phyloP scores from a whole-genome alignment of 768 basidiomycete species.

The Steccherinum ochraceum region DNA sequence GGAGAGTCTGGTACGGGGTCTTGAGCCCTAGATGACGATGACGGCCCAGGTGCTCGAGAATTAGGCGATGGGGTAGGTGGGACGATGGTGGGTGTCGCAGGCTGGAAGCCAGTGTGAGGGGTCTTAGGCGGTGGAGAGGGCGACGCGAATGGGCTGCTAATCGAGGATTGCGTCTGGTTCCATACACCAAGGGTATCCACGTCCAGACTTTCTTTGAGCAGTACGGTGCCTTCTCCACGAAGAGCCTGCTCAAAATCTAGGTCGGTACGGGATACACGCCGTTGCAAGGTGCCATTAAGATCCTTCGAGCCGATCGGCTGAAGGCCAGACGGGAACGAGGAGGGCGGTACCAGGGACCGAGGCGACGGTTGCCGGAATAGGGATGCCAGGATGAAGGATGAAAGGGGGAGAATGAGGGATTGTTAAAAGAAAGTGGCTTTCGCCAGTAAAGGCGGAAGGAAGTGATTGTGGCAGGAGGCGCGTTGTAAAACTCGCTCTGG shows the following conservation, averaged over 20 bases:
- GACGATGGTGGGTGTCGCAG: conserved; percentile 54
- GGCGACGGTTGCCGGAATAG: conserved; percentile 48
- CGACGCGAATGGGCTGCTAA: conserved; percentile 36
- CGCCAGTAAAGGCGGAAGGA: neutral
- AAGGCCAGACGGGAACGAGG: conserved; percentile 44
- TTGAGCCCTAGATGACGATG: conserved; percentile 30
- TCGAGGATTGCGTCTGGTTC: conserved; percentile 30
- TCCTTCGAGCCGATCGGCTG: conserved; percentile 54
- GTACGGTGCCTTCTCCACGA: conserved; percentile 57
- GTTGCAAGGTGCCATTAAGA: conserved; percentile 27
- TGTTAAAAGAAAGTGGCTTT: neutral
- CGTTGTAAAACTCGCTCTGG: neutral
- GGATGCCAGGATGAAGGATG: conserved; percentile 51
- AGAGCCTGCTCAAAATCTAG: conserved; percentile 80
- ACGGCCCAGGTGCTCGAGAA: conserved; percentile 23
- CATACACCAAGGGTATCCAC: conserved; percentile 59
- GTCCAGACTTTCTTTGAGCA: conserved; percentile 67
- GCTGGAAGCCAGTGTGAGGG: conserved; percentile 33
- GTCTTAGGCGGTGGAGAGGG: conserved; percentile 33
- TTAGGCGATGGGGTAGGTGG: conserved; percentile 63
- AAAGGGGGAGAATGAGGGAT: neutral
- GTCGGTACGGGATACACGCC: conserved; percentile 66
- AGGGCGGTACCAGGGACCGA: conserved; percentile 36
- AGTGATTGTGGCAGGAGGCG: neutral
- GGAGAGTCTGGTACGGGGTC: conserved; percentile 46